A percentile compares a stretch with the other conserved stretches of the same genome.
Conservation (phyloP, 805 yeast species). For the Candida sanyiensis region DNA sequence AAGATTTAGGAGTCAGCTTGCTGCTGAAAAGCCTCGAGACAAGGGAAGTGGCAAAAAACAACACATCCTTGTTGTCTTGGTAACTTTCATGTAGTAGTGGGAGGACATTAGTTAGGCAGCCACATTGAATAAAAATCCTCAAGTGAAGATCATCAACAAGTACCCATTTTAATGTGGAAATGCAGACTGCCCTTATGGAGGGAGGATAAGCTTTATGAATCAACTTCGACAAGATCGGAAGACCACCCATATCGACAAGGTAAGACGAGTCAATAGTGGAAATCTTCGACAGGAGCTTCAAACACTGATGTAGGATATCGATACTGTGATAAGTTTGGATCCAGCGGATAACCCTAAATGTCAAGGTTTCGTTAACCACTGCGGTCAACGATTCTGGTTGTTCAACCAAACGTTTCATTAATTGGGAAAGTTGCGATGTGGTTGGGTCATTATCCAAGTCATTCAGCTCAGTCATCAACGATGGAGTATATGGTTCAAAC, state of each 20-base stretch:
- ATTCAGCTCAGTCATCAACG: too few species aligned
- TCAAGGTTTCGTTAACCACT: constrained; percentile 1
- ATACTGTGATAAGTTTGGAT: constrained; percentile 1
- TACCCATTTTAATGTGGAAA: constrained; percentile 7
- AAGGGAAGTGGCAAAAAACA: constrained; percentile 33
- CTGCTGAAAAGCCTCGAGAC: constrained; percentile 31
- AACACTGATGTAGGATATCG: neutral
- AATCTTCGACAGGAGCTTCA: constrained; percentile 3
- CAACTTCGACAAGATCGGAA: constrained; percentile 11
- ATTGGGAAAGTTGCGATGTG: too few species aligned
- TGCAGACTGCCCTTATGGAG: constrained; percentile 2
- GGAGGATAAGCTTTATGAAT: constrained; percentile 3
- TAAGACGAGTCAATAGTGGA: neutral
- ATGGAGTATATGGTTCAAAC: too few species aligned
- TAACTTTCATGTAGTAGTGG: constrained; percentile 42
- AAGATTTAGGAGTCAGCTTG: constrained; percentile 12
- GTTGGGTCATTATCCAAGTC: too few species aligned
- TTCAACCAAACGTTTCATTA: neutral
- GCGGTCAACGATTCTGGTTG: neutral
- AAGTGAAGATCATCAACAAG: constrained; percentile 31
- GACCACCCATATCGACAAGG: constrained; percentile 20
- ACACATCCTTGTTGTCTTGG: constrained; percentile 33
- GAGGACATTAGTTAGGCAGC: constrained; percentile 37
- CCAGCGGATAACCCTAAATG: constrained; percentile 4
- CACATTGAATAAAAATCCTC: constrained; percentile 39